These are phyloP conservation scores for Globisporangium nunn DNA, from an alignment of 352 stramenopile genomes.

Conservation along the genomic window DNA sequence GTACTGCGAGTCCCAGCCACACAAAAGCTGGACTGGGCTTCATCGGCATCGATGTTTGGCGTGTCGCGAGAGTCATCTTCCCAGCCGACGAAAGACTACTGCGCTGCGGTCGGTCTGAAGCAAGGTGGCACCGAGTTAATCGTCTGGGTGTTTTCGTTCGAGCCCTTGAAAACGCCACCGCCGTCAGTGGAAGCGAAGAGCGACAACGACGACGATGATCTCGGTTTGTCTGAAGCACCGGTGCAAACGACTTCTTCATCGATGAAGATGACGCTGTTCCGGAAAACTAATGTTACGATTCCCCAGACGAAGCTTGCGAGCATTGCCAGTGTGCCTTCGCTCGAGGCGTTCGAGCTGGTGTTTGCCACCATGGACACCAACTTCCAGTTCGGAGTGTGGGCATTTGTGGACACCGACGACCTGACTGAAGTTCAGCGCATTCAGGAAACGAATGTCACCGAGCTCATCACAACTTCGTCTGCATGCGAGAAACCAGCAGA, in stretches of 20 bases:
- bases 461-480: constrained; percentile 20
- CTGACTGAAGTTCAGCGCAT: constrained; percentile 28
- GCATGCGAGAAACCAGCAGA: constrained; percentile 16
- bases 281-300: constrained; percentile 31
- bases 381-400: constrained; percentile 40
- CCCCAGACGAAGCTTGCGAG: constrained; percentile 20
- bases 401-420: constrained; percentile 49
- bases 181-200: not conserved
- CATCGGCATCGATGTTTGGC: constrained; percentile 25
- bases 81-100: constrained; percentile 47
- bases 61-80: constrained; percentile 13
- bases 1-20: constrained; percentile 34
- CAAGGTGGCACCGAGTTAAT: constrained; percentile 26
- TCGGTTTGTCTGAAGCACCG: not conserved
- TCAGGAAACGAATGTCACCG: constrained; percentile 32
- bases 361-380: constrained; percentile 39
- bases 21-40: constrained; percentile 49
- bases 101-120: constrained; percentile 43
- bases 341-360: constrained; percentile 39
- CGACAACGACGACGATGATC: constrained; percentile 5
- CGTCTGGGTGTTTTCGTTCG: constrained; percentile 57
- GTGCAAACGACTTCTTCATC: constrained; percentile 3
- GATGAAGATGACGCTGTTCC: constrained; percentile 22
- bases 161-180: not conserved
- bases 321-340: constrained; percentile 33